Evolutionary conservation across 108 stramenopile genomes (phyloP), one percentile per base, ranked within the genome.

Genomic region (Nitzschia inconspicua): DNA sequence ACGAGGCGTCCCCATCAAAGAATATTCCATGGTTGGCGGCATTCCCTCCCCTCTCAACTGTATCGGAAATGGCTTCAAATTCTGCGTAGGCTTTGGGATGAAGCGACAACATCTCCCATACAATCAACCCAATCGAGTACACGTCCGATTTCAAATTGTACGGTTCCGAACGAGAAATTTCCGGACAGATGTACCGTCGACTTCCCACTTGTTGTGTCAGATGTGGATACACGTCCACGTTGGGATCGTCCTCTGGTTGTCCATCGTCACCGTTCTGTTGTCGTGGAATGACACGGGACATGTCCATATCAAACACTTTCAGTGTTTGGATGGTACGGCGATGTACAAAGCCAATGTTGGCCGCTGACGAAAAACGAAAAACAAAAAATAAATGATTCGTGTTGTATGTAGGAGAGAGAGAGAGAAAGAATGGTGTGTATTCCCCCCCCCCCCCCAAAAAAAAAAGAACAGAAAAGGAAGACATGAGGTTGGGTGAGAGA

Each of bases 131-230:
- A 44, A 83, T 80, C 28, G 71, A 53, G 50, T 86, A 91, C 2
- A 84, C 71, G 53, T 91, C 90, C 14, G 77, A 78, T 35, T 65
- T 76, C 10, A 63, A 23, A 54, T 85, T 85, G 76, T 91, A 91
- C 18, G 60, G 39, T 57, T 73, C 63, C 24, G 63, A 66, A 14
- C 50, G 57, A 4, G 65, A 51, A 7, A 88, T 65, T 44, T 92
- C 91, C 3, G 91, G 91, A 8, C 82, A 77, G 85, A 92, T 89
- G 54, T 89, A 89, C 2, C 78, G 63, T 3, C 50, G 70, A 14
- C 26, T 27, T 11, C 47, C 36, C n/a, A n/a, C n/a, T n/a, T n/a
- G n/a, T n/a, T n/a, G n/a, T n/a, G n/a, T n/a, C n/a, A n/a, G n/a
- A n/a, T n/a, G n/a, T n/a, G n/a, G n/a, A n/a, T n/a, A n/a, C n/a